phyloP scores from a whole-genome alignment of 164 flowering plant genomes.

The Vitis vinifera region DNA sequence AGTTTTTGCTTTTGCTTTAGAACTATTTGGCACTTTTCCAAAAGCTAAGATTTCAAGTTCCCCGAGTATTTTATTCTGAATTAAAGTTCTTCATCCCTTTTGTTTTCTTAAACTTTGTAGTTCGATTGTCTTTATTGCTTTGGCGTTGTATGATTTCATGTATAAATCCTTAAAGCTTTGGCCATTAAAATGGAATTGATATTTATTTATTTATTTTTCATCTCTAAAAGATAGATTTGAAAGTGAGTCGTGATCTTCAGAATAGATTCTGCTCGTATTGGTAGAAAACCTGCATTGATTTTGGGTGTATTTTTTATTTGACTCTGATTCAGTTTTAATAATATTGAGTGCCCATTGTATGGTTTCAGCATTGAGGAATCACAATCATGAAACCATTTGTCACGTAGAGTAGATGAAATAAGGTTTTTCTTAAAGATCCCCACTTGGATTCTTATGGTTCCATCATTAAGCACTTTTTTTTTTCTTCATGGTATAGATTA shows the following conservation, averaged over 20 bases:
- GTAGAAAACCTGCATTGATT: not conserved
- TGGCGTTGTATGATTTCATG: too few relatives aligned
- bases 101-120: not conserved
- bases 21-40: not conserved
- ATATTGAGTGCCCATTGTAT: too few relatives aligned
- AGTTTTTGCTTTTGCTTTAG: too few relatives aligned
- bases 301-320: not conserved
- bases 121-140: too few relatives aligned
- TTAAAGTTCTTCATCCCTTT: not conserved
- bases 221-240: not conserved
- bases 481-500: too few relatives aligned
- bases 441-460: too few relatives aligned
- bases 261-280: not conserved
- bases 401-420: too few relatives aligned
- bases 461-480: too few relatives aligned
- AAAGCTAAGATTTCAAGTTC: conserved; percentile 1
- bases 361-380: too few relatives aligned
- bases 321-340: too few relatives aligned
- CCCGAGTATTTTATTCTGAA: conserved; percentile 2
- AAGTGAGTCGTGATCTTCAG: not conserved
- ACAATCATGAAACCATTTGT: too few relatives aligned
- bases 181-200: not conserved
- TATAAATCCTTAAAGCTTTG: not conserved
- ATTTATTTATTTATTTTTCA: not conserved
- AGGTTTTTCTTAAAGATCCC: too few relatives aligned